Percentiles rank a stretch among this genome's conserved stretches.
phyloP scores from a whole-genome alignment of 2,329 filamentous ascomycete species.

The Uncinocarpus reesii region DNA sequence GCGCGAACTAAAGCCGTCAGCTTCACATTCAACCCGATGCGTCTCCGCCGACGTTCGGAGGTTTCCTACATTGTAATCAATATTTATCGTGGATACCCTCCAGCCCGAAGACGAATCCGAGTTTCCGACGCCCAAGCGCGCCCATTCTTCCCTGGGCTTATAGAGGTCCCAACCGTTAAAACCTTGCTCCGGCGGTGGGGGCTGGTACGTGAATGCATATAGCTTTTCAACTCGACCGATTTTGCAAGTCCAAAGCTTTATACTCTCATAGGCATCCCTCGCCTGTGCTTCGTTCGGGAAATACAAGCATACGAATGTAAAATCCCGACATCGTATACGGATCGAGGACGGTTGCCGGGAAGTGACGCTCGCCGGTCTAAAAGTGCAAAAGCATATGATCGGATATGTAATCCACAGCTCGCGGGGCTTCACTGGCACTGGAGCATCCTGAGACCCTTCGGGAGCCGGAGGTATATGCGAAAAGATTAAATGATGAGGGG shows the following conservation, averaged over 20 bases:
- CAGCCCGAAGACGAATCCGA: slow-evolving; percentile 72
- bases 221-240: slow-evolving; percentile 76
- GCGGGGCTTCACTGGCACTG: slow-evolving; percentile 41
- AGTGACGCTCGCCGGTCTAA: slow-evolving; percentile 60
- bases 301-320: slow-evolving; percentile 85
- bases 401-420: slow-evolving; percentile 94
- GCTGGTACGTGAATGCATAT: slow-evolving; percentile 78
- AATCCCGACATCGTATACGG: slow-evolving; percentile 81
- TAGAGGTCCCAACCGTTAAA: slow-evolving; percentile 77
- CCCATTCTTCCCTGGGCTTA: slow-evolving; percentile 74
- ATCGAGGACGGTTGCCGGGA: slow-evolving; percentile 69
- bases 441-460: slow-evolving; percentile 33
- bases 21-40: slow-evolving; percentile 8
- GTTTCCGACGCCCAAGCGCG: slow-evolving; percentile 73
- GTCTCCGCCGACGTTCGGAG: background rate
- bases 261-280: slow-evolving; percentile 76
- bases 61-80: slow-evolving; percentile 57
- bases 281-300: slow-evolving; percentile 65
- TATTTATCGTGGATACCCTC: slow-evolving; percentile 83
- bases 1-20: slow-evolving; percentile 54
- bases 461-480: slow-evolving; percentile 42
- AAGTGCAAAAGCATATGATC: slow-evolving; percentile 71
- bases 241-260: slow-evolving; percentile 70
- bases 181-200: slow-evolving; percentile 60
- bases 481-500: slow-evolving; percentile 56